Percentiles rank a stretch among this genome's conserved stretches.
phyloP scores from a whole-genome alignment of 2,329 filamentous ascomycete species.

The Diaporthe sp. region DNA sequence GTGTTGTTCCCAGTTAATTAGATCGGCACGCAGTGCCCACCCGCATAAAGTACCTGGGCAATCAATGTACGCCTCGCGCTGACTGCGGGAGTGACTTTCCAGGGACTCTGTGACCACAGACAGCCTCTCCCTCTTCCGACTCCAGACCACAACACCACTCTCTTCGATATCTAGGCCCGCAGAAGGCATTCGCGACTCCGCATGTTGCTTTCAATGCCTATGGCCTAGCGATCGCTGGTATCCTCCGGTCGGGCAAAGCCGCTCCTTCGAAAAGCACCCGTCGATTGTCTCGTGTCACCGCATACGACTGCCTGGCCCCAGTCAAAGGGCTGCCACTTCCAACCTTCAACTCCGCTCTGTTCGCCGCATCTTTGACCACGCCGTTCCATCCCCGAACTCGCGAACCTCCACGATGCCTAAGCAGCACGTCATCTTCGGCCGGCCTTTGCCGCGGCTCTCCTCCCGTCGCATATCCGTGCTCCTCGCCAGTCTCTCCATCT shows the following conservation, averaged over 20 bases:
- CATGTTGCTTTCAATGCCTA: slow-evolving; percentile 6
- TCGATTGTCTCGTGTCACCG: not conserved
- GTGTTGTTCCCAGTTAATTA: slow-evolving; percentile 20
- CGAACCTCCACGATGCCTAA: slow-evolving; percentile 54
- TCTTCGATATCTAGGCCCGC: not conserved
- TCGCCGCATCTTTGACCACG: not conserved
- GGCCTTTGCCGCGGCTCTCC: slow-evolving; percentile 60
- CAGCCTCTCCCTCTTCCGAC: not conserved
- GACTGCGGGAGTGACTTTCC: not conserved
- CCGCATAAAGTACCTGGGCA: slow-evolving; percentile 2
- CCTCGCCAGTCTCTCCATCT: slow-evolving; percentile 60
- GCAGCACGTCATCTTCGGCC: slow-evolving; percentile 58
- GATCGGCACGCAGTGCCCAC: slow-evolving; percentile 4
- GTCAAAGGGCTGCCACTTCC: slow-evolving; percentile 3
- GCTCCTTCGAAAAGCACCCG: not conserved
- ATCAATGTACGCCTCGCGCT: not conserved
- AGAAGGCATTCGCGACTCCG: not conserved
- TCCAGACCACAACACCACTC: not conserved
- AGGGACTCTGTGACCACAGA: not conserved
- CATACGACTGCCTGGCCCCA: not conserved
- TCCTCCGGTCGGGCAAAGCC: slow-evolving; percentile 9
- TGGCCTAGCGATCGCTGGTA: slow-evolving; percentile 4
- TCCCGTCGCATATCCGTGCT: slow-evolving; percentile 64
- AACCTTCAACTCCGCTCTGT: not conserved
- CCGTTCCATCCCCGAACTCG: not conserved